Evolutionary conservation across 257 asterid genomes (phyloP).

Genomic region (Eustoma russellianum): DNA sequence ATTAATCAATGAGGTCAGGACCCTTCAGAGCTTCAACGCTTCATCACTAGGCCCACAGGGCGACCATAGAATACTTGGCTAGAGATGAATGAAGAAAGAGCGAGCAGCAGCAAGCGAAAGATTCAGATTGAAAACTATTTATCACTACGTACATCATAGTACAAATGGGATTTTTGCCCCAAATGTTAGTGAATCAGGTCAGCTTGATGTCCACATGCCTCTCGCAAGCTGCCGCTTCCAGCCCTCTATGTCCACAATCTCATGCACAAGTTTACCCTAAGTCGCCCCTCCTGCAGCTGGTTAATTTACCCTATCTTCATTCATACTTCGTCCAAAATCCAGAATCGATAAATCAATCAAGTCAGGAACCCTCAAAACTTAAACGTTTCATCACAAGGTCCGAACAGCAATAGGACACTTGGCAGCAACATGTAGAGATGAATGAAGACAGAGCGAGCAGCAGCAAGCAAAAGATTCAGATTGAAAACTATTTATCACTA

Average conservation of each 20-base stretch:
- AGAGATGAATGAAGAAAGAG: not conserved
- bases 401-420: too few species aligned
- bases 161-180: not conserved
- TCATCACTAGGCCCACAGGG: too few species aligned
- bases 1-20: too few species aligned
- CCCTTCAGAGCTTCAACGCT: too few species aligned
- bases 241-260: not conserved
- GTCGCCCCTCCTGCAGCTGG: not conserved
- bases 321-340: not conserved
- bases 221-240: slow-evolving; percentile 9
- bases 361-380: too few species aligned
- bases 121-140: slow-evolving; percentile 15
- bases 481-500: too few species aligned
- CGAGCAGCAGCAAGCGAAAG: slow-evolving; percentile 9
- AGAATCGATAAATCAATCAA: too few species aligned
- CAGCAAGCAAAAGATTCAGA: not conserved
- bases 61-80: too few species aligned
- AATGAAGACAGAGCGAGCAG: slow-evolving; percentile 7
- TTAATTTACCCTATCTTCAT: not conserved
- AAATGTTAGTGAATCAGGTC: slow-evolving; percentile 1
- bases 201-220: slow-evolving; percentile 8
- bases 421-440: not conserved
- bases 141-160: not conserved
- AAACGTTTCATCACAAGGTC: too few species aligned
- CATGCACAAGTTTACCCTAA: not conserved